Evolutionary conservation across 345 rosid species (phyloP).

Genomic region (Gossypium herbaceum): DNA sequence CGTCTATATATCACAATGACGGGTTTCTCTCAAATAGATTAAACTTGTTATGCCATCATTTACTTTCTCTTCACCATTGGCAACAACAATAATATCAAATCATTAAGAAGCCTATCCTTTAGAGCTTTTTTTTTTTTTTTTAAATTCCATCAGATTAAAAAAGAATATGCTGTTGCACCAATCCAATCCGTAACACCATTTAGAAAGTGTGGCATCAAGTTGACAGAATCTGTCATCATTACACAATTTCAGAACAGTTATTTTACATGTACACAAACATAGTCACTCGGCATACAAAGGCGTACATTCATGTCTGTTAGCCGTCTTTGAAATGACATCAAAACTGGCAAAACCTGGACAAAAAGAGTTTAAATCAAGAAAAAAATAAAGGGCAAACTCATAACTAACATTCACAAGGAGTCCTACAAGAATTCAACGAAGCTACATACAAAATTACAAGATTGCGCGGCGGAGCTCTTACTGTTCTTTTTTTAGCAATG

Average conservation of each 20-base stretch:
- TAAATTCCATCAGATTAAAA: neutral
- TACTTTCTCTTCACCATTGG: neutral
- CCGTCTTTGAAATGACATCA: neutral
- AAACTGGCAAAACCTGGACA: neutral
- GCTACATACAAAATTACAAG: neutral
- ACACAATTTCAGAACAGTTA: neutral
- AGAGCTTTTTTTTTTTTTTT: too few relatives aligned
- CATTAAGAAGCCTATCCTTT: neutral
- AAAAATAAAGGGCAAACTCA: neutral
- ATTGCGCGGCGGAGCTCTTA: constrained; percentile 13
- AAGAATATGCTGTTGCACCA: neutral
- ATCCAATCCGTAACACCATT: neutral
- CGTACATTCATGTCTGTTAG: neutral
- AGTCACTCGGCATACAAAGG: constrained; percentile 1
- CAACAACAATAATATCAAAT: neutral
- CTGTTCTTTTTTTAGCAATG: neutral
- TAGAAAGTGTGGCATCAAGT: neutral
- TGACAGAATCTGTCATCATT: neutral
- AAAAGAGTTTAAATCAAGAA: neutral
- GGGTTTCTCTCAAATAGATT: neutral
- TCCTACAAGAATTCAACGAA: neutral
- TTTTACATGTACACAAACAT: neutral
- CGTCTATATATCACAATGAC: neutral
- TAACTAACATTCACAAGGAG: neutral
- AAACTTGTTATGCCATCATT: neutral